Evolutionary conservation across 73 alveolate genomes (phyloP).

Genomic region (Paraurostyla sp.): DNA sequence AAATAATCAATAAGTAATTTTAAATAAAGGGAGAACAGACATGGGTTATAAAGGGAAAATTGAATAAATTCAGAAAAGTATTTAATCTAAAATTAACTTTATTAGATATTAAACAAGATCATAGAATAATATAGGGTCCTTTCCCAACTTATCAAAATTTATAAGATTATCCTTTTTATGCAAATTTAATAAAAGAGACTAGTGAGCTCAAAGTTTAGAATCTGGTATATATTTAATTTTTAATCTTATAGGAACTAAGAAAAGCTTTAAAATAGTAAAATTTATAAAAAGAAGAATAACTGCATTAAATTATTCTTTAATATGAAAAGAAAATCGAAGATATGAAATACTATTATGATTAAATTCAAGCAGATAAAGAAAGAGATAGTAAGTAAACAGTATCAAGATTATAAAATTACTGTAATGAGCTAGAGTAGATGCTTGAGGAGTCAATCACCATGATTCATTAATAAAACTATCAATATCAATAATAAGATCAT

Average conservation of each 20-base stretch:
- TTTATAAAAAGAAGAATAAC: background rate
- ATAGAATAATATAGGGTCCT: background rate
- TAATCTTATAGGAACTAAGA: background rate
- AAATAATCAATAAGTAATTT: background rate
- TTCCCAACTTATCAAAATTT: background rate
- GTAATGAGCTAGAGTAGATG: background rate
- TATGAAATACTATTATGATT: background rate
- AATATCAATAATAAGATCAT: background rate
- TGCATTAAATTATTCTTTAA: background rate
- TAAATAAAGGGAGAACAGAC: background rate
- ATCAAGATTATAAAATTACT: background rate
- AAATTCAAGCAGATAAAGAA: background rate
- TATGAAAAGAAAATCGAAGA: background rate
- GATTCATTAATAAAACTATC: background rate
- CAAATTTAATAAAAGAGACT: background rate
- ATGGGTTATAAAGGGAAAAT: background rate
- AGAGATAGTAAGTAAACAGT: background rate
- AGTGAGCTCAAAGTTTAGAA: constrained; percentile 8
- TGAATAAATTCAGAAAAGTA: constrained; percentile 11
- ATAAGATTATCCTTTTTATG: background rate
- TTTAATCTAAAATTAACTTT: background rate
- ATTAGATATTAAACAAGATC: no score
- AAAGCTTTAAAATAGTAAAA: background rate
- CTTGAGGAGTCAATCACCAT: background rate
- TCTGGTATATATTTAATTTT: background rate